A percentile compares a stretch with the other conserved stretches of the same genome.
Conservation (phyloP, 805 yeast genomes). For the Candida corydali region DNA sequence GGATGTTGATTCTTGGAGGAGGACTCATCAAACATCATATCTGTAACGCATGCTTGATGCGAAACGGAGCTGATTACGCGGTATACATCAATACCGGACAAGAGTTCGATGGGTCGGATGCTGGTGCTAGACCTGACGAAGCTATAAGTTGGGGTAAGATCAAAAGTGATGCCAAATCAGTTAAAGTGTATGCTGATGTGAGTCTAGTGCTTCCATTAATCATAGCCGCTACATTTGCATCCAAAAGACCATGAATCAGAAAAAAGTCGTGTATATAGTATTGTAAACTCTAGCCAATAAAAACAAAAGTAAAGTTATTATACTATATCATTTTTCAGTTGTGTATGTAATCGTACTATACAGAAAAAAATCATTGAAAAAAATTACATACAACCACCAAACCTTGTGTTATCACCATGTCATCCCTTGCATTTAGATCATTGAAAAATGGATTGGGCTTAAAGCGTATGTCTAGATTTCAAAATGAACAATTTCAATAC, state of each 20-base stretch:
- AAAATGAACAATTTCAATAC: background rate
- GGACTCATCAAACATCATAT: slow-evolving; percentile 96
- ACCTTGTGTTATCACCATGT: slow-evolving; percentile 22
- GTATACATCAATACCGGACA: slow-evolving; percentile 97
- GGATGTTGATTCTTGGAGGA: slow-evolving; percentile 95
- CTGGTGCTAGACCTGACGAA: slow-evolving; percentile 99
- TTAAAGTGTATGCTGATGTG: slow-evolving; percentile 93
- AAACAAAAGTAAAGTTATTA: slow-evolving; percentile 10
- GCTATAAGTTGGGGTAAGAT: slow-evolving; percentile 99
- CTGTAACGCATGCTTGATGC: slow-evolving; percentile 96
- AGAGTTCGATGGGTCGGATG: slow-evolving; percentile 98
- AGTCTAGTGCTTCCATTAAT: slow-evolving; percentile 92
- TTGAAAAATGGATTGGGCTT: slow-evolving; percentile 38
- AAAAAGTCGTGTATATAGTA: background rate
- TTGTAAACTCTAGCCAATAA: slow-evolving; percentile 10
- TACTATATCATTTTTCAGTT: background rate
- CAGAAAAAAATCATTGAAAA: slow-evolving; percentile 7
- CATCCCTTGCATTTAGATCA: slow-evolving; percentile 44
- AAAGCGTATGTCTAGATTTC: slow-evolving; percentile 38
- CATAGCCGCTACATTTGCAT: slow-evolving; percentile 97
- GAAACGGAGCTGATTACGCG: slow-evolving; percentile 98
- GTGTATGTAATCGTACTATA: slow-evolving; percentile 5
- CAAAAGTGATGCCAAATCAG: slow-evolving; percentile 86
- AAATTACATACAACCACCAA: no score
- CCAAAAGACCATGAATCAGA: slow-evolving; percentile 20